phyloP scores from a whole-genome alignment of 1,284 basidiomycete species.

The Gastroboletus turbinatus region DNA sequence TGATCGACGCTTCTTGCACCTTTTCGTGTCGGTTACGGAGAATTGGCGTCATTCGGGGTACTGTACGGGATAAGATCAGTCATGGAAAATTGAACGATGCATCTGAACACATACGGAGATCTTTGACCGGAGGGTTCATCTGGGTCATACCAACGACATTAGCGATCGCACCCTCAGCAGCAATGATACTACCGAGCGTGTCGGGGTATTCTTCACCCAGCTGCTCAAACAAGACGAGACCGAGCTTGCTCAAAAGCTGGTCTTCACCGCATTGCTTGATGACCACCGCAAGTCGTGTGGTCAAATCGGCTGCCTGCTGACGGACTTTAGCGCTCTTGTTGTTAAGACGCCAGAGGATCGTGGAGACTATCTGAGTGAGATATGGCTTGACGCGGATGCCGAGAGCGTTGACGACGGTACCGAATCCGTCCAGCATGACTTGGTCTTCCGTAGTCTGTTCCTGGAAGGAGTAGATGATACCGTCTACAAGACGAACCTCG shows the following conservation, averaged over 20 bases:
- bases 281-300: slow-evolving; percentile 90
- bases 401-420: slow-evolving; percentile 94
- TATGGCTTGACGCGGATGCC: slow-evolving; percentile 99
- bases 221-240: slow-evolving; percentile 97
- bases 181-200: slow-evolving; percentile 97
- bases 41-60: slow-evolving; percentile 99
- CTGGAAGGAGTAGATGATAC: slow-evolving; percentile 99
- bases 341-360: slow-evolving; percentile 97
- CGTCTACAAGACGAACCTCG: slow-evolving; percentile 93
- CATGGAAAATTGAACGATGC: slow-evolving; percentile 5
- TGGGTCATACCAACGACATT: slow-evolving; percentile 99
- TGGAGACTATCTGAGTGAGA: slow-evolving; percentile 98
- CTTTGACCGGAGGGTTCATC: slow-evolving; percentile 99
- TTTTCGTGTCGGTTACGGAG: slow-evolving; percentile 98
- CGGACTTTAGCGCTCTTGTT: slow-evolving; percentile 99
- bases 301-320: slow-evolving; percentile 97
- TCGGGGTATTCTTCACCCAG: slow-evolving; percentile 99
- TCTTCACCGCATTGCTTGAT: slow-evolving; percentile 99
- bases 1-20: slow-evolving; percentile 99
- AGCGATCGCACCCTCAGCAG: slow-evolving; percentile 96
- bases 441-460: slow-evolving; percentile 99
- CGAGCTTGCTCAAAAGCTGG: slow-evolving; percentile 92
- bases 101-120: slow-evolving; percentile 71
- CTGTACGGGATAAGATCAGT: slow-evolving; percentile 40
- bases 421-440: slow-evolving; percentile 98